Conservation (phyloP, 108 stramenopile genomes). For the Parmales sp. region DNA sequence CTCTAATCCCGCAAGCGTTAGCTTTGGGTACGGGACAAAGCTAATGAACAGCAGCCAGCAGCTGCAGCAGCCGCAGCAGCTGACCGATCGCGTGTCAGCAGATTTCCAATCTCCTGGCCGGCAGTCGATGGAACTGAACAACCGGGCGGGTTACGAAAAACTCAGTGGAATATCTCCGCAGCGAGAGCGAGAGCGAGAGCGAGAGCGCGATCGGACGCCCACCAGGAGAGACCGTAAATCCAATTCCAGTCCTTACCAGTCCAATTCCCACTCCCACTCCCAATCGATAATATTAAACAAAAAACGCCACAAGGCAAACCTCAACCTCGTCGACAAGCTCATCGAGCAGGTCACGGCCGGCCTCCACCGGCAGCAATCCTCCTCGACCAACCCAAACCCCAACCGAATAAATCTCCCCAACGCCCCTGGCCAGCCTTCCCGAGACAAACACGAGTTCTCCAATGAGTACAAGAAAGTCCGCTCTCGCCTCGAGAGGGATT, state of each 20-base stretch:
- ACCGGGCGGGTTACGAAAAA: no score
- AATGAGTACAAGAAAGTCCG: neutral
- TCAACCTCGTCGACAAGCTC: neutral
- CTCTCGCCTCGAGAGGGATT: neutral
- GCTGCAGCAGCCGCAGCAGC: neutral
- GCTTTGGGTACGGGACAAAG: no score
- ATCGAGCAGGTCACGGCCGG: neutral
- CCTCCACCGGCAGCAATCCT: neutral
- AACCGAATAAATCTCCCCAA: neutral
- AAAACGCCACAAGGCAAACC: neutral
- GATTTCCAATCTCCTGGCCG: neutral
- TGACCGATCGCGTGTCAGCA: neutral
- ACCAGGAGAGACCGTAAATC: neutral
- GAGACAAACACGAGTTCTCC: neutral
- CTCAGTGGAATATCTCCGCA: neutral
- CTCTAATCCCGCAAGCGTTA: no score
- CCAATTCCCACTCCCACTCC: neutral
- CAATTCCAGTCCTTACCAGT: neutral
- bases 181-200: neutral
- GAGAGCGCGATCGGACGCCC: neutral
- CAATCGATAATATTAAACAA: no score
- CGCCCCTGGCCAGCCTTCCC: neutral
- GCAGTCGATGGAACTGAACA: neutral
- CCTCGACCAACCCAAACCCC: neutral
- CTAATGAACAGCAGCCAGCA: neutral